A percentile compares a stretch with the other conserved stretches of the same genome.
Conservation (phyloP, 2,329 filamentous ascomycete genomes). For the Fusarium dlaminii region DNA sequence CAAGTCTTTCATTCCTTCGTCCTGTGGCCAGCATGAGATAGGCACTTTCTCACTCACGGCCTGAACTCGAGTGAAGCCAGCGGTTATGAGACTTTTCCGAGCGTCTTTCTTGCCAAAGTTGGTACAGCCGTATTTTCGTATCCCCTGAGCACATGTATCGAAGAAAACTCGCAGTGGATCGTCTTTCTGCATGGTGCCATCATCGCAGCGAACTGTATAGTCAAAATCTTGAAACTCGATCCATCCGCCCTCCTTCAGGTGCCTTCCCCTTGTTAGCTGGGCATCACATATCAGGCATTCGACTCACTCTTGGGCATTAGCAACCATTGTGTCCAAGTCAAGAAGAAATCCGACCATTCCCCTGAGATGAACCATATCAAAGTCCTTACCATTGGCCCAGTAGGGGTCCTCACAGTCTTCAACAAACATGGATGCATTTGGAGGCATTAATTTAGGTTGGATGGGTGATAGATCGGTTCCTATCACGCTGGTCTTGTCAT, state of each 20-base stretch:
- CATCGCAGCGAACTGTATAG: constrained; percentile 53
- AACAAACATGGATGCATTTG: constrained; percentile 69
- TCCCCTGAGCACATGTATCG: constrained; percentile 45
- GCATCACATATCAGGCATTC: neutral
- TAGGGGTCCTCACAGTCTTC: constrained; percentile 68
- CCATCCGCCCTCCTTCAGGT: constrained; percentile 60
- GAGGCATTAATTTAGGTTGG: constrained; percentile 61
- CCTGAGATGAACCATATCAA: constrained; percentile 65
- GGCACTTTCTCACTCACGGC: constrained; percentile 56
- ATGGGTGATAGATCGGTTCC: constrained; percentile 58
- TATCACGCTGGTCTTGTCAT: constrained; percentile 52
- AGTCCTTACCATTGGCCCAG: constrained; percentile 63
- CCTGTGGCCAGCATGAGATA: constrained; percentile 56
- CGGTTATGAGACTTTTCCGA: constrained; percentile 48
- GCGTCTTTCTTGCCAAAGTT: constrained; percentile 49
- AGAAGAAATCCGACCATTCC: constrained; percentile 60
- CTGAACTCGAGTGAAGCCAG: constrained; percentile 57
- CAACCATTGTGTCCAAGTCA: constrained; percentile 60
- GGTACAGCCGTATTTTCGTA: constrained; percentile 52
- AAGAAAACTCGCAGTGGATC: constrained; percentile 50
- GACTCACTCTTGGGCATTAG: constrained; percentile 48
- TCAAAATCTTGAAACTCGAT: constrained; percentile 61
- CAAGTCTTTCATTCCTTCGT: constrained; percentile 52
- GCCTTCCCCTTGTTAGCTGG: constrained; percentile 40
- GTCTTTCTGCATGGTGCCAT: constrained; percentile 54